Base-by-base conservation (phyloP, 2,329 filamentous ascomycete genomes). In the Alternaria infectoria region DNA sequence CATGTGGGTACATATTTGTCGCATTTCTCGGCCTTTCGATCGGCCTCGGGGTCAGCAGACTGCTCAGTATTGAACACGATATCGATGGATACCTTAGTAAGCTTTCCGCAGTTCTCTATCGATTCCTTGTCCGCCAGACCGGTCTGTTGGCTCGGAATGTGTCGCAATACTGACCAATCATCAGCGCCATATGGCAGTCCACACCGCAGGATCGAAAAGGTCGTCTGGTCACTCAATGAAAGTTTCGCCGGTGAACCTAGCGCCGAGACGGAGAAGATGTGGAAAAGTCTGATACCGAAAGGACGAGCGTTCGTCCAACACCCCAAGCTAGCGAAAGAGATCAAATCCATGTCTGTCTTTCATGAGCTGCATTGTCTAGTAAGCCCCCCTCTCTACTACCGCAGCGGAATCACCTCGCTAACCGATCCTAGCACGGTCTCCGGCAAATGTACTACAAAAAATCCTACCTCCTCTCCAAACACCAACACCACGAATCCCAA, bases 171-270 rank as follows among this genome's bases (percentile, higher is more conserved):
- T 40, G 19, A 32, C 49, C 32, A 52, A 19, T n/a, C 17, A n/a
- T 3, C 26, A 66, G 63, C 51, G 13, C 63, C 32, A 6, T 66
- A 43, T 25, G 56, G 40, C 17, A 36, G 47, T 45, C 30, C 59
- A 11, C 23, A 46, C 13, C 64, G 19, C 30, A 61, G 54, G 32
- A 47, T 64, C 26, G 25, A 40, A 13, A 44, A 63, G 25, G 49
- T 65, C 26, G 46, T 55, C 11, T 66, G 57, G 57, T 32, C 46
- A 2, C n/a, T 43, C 7, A 66, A 66, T 25, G 84, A 86, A 46
- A 88, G 82, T 57, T 84, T 89, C 66, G 79, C 79, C 30, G 79
- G 79, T 57, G 85, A 83, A 67, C 71, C 76, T 36, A 68, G 63
- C 9, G 57, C 49, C 6, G 85, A 83, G 67, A 68, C 43, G 5